Conservation (phyloP, 2,329 filamentous ascomycete species). For the Cladophialophora chaetospira region DNA sequence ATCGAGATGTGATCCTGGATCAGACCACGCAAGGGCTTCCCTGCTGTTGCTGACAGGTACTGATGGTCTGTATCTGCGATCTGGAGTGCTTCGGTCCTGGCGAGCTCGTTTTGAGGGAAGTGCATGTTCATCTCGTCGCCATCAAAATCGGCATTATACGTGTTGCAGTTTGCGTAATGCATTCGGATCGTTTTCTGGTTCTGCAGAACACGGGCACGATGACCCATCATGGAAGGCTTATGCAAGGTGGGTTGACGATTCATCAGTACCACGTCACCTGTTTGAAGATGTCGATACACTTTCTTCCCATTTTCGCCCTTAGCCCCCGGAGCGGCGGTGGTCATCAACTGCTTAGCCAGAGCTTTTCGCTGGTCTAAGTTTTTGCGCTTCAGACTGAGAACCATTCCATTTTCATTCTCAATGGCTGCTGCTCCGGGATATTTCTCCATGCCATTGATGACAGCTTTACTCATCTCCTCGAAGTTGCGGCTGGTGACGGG, state of each 20-base stretch:
- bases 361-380: constrained; percentile 84
- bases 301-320: constrained; percentile 88
- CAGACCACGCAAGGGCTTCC: constrained; percentile 88
- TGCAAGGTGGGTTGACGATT: constrained; percentile 97
- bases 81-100: constrained; percentile 85
- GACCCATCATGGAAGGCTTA: constrained; percentile 99
- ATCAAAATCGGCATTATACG: constrained; percentile 99
- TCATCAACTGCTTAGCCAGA: constrained; percentile 88
- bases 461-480: constrained; percentile 90
- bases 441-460: constrained; percentile 89
- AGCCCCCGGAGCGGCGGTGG: constrained; percentile 73
- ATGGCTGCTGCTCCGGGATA: constrained; percentile 95
- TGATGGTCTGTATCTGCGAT: constrained; percentile 97
- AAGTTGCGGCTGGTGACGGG: constrained; percentile 98
- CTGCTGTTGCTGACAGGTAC: constrained; percentile 89
- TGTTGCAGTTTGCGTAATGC: constrained; percentile 99
- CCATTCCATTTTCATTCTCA: constrained; percentile 91
- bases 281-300: constrained; percentile 91
- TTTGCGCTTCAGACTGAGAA: constrained; percentile 84
- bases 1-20: constrained; percentile 99
- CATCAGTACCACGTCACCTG: constrained; percentile 97
- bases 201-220: constrained; percentile 85
- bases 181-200: constrained; percentile 98
- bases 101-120: constrained; percentile 95
- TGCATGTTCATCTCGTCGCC: constrained; percentile 99